These are phyloP conservation scores for Leishmania braziliensis DNA, from an alignment of 208 protist genomes.

Conservation along the genomic window DNA sequence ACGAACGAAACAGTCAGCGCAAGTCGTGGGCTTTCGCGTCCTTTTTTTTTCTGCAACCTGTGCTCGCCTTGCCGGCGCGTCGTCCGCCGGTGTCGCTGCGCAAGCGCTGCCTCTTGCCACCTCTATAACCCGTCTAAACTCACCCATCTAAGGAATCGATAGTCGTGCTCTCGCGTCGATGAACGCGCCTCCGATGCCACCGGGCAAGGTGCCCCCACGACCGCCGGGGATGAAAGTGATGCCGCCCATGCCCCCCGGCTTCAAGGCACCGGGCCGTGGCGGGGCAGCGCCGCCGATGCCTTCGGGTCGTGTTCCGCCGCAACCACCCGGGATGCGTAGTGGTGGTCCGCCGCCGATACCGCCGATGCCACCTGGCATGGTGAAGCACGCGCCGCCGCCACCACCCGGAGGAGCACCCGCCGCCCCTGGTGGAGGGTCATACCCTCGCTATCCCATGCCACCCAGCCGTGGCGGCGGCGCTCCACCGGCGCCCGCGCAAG, in stretches of 20 bases:
- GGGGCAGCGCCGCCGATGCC: conserved; percentile 29
- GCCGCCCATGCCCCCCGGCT: conserved; percentile 46
- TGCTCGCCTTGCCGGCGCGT: no score
- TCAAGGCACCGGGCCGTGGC: not conserved
- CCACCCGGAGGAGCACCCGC: conserved; percentile 13
- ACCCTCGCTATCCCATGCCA: conserved; percentile 31
- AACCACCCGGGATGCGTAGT: conserved; percentile 29
- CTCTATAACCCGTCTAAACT: not conserved
- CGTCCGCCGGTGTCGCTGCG: not conserved
- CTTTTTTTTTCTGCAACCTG: conserved; percentile 5
- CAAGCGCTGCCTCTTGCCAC: not conserved
- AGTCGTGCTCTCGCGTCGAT: not conserved
- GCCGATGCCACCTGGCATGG: conserved; percentile 39
- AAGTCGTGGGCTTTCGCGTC: not conserved
- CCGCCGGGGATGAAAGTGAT: conserved; percentile 30
- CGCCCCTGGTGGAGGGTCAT: not conserved
- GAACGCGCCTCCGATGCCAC: conserved; percentile 37
- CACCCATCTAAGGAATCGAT: not conserved
- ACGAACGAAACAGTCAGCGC: not conserved
- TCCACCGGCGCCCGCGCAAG: not conserved
- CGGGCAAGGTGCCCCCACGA: conserved; percentile 22
- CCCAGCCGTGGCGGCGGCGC: conserved; percentile 4
- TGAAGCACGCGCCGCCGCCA: conserved; percentile 6
- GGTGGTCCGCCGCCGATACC: not conserved
- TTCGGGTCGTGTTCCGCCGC: conserved; percentile 26